These are phyloP conservation scores for Dothideomycetes sp. DNA, from an alignment of 2,329 filamentous ascomycete species.

Conservation along the genomic window DNA sequence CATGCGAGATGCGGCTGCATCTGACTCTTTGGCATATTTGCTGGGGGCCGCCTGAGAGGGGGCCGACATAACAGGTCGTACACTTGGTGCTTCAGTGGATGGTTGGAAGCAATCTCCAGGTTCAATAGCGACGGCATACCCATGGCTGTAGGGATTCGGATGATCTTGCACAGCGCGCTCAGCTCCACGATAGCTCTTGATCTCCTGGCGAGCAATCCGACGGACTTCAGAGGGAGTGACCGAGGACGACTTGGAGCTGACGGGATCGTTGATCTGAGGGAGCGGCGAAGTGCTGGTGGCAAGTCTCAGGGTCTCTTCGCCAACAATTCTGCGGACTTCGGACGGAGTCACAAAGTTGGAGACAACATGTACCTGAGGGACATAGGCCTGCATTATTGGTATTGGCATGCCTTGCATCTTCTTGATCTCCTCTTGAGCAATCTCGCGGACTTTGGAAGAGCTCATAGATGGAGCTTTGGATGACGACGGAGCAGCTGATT, in stretches of 20 bases:
- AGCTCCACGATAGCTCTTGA: constrained; percentile 20
- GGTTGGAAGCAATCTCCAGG: too few relatives aligned
- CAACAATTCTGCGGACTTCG: constrained; percentile 8
- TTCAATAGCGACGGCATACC: too few relatives aligned
- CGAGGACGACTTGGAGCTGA: constrained; percentile 5
- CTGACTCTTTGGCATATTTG: neutral
- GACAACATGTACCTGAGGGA: neutral
- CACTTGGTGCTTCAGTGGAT: too few relatives aligned
- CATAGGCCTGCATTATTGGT: neutral
- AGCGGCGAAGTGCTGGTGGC: constrained; percentile 6
- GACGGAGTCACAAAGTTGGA: neutral
- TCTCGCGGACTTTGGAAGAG: neutral
- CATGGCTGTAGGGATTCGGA: constrained; percentile 18
- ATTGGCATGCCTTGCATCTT: neutral
- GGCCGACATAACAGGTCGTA: too few relatives aligned
- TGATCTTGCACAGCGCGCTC: constrained; percentile 23
- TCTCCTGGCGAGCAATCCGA: constrained; percentile 21
- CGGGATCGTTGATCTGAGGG: constrained; percentile 8
- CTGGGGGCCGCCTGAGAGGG: constrained; percentile 6
- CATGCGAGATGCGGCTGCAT: neutral
- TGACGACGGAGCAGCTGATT: neutral
- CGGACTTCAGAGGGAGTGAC: constrained; percentile 15
- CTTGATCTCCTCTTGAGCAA: neutral
- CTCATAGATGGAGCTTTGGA: neutral
- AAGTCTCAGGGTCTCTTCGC: constrained; percentile 3